These are phyloP conservation scores for Trichoderma sp. DNA, from an alignment of 2,329 filamentous ascomycete species.

Conservation along the genomic window DNA sequence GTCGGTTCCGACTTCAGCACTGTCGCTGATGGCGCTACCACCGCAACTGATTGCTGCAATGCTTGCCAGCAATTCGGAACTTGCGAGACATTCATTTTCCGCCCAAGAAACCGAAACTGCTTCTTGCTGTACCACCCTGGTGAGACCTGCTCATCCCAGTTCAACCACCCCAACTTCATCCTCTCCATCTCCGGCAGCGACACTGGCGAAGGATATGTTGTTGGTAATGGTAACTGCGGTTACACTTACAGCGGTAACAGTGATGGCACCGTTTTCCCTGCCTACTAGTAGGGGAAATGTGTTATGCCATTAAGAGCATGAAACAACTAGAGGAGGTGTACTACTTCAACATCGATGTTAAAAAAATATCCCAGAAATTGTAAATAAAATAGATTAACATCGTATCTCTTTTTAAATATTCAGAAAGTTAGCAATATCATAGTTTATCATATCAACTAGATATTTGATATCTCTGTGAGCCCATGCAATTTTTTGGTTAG, in stretches of 20 bases:
- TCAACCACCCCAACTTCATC: constrained; percentile 14
- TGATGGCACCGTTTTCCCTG: background rate
- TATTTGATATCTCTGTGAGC: background rate
- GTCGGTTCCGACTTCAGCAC: background rate
- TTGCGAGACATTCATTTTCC: constrained; percentile 21
- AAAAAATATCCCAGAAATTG: background rate
- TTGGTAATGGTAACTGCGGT: constrained; percentile 23
- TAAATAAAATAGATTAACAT: background rate
- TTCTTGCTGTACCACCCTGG: constrained; percentile 14
- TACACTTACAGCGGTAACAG: constrained; percentile 19
- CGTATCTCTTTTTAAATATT: background rate
- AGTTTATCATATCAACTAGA: background rate
- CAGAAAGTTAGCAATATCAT: background rate
- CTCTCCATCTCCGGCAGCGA: constrained; percentile 1
- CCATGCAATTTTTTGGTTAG: background rate
- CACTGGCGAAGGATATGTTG: constrained; percentile 14
- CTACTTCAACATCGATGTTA: background rate
- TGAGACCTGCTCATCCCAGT: background rate
- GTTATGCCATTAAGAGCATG: background rate
- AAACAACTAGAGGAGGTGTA: background rate
- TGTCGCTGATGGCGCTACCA: constrained; percentile 13
- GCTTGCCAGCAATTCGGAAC: constrained; percentile 10
- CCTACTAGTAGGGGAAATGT: background rate
- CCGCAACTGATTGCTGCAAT: constrained; percentile 7
- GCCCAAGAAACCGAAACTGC: constrained; percentile 12